Conservation (phyloP, 228 moss, liverwort and hornwort genomes). For the Sphagnum magellanicum region DNA sequence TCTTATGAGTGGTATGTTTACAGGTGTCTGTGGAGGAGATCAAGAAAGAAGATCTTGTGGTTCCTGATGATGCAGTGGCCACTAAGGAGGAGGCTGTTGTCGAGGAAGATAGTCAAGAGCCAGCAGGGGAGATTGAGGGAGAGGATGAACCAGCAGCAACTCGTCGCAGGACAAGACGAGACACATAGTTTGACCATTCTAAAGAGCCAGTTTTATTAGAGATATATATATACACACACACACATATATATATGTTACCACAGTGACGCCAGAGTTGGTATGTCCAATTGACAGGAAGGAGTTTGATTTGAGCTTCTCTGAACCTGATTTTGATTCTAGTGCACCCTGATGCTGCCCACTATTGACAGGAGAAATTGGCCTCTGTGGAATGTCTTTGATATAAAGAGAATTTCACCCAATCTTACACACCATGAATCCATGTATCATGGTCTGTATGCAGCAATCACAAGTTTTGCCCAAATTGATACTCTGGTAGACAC, state of each 20-base stretch:
- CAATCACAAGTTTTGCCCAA: too few relatives aligned
- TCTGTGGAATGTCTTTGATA: too few relatives aligned
- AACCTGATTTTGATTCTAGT: conserved; percentile 27
- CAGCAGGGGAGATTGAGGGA: conserved; percentile 7
- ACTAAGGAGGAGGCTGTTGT: conserved; percentile 10
- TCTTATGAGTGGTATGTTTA: neutral
- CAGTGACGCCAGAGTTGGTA: too few relatives aligned
- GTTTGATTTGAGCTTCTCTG: neutral
- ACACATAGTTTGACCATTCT: neutral
- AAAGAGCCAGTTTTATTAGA: conserved; percentile 1
- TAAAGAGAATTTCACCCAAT: too few relatives aligned
- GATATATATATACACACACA: neutral
- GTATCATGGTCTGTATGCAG: too few relatives aligned
- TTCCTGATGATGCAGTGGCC: conserved; percentile 37
- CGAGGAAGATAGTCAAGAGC: conserved; percentile 6
- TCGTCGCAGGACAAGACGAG: too few relatives aligned
- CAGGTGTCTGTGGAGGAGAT: conserved; percentile 29
- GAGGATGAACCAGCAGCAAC: conserved; percentile 5
- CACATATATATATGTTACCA: neutral
- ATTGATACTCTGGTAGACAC: too few relatives aligned
- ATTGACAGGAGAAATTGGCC: too few relatives aligned
- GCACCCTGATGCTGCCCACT: neutral
- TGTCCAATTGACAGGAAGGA: neutral
- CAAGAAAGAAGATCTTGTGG: conserved; percentile 68
- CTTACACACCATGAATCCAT: too few relatives aligned